phyloP scores from a whole-genome alignment of 2,329 filamentous ascomycete genomes.

The Verticillium zaregamsianum region DNA sequence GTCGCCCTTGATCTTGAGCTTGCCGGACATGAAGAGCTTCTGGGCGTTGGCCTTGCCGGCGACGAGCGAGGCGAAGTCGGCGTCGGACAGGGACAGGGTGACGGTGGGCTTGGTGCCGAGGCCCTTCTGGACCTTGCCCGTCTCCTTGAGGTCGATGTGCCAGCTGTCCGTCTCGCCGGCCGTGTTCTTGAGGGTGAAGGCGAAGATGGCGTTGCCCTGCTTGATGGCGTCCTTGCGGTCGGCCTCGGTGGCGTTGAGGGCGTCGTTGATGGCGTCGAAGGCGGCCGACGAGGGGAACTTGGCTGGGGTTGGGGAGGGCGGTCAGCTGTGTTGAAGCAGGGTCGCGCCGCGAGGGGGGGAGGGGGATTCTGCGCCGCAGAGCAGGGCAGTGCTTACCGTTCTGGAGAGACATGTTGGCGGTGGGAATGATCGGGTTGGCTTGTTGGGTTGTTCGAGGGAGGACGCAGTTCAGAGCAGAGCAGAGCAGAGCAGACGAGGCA shows the following conservation, averaged over 20 bases:
- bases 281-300: constrained; percentile 86
- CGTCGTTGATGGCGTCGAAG: constrained; percentile 81
- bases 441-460: neutral
- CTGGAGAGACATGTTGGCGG: constrained; percentile 63
- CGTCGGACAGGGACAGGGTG: constrained; percentile 78
- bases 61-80: constrained; percentile 81
- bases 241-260: constrained; percentile 60
- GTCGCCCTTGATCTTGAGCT: constrained; percentile 97
- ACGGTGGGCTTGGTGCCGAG: constrained; percentile 79
- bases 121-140: constrained; percentile 77
- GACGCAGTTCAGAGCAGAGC: neutral
- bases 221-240: constrained; percentile 87
- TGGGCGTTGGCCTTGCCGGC: constrained; percentile 89
- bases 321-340: constrained; percentile 1
- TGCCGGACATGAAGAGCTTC: constrained; percentile 94
- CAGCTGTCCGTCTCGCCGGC: constrained; percentile 77
- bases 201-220: constrained; percentile 81
- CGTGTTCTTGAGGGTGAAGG: constrained; percentile 88
- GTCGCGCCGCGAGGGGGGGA: neutral
- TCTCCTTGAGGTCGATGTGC: constrained; percentile 94
- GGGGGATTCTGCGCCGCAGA: neutral
- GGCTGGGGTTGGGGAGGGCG: constrained; percentile 38
- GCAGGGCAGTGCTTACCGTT: constrained; percentile 49
- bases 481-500: constrained; percentile 1
- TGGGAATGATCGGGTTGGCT: neutral